Conservation (phyloP, 108 stramenopile species). For the Nitzschia putrida region DNA sequence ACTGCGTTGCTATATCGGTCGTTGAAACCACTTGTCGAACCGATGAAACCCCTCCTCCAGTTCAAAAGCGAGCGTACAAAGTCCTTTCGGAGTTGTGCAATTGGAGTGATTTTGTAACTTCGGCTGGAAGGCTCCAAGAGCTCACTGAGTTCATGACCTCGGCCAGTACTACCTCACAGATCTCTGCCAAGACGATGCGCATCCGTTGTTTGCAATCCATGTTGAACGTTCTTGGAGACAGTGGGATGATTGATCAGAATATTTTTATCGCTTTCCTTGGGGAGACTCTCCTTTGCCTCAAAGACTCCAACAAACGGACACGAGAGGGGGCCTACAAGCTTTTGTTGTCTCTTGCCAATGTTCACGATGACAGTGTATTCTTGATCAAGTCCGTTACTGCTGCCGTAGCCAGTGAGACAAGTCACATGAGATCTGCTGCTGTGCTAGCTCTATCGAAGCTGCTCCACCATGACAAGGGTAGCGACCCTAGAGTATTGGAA, state of each 20-base stretch:
- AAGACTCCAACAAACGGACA: constrained; percentile 93
- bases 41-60: constrained; percentile 64
- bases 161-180: constrained; percentile 69
- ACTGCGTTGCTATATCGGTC: constrained; percentile 70
- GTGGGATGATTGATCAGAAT: constrained; percentile 13
- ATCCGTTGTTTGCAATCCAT: constrained; percentile 70
- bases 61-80: constrained; percentile 80
- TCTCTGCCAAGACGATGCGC: constrained; percentile 76
- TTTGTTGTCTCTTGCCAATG: constrained; percentile 66
- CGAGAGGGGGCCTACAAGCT: constrained; percentile 83
- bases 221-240: constrained; percentile 43
- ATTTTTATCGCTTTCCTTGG: constrained; percentile 52
- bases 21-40: constrained; percentile 73
- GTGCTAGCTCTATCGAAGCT: constrained; percentile 76
- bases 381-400: constrained; percentile 76
- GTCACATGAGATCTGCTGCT: constrained; percentile 93
- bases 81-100: constrained; percentile 71
- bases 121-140: constrained; percentile 55
- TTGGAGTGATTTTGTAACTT: constrained; percentile 48
- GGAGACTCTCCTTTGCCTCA: constrained; percentile 89
- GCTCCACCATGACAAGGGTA: constrained; percentile 66
- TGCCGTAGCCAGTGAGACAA: constrained; percentile 80
- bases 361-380: constrained; percentile 49
- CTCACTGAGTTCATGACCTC: constrained; percentile 65
- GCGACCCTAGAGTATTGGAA: constrained; percentile 58